phyloP scores from a whole-genome alignment of 352 stramenopile genomes.

The Phytophthora aleatoria region DNA sequence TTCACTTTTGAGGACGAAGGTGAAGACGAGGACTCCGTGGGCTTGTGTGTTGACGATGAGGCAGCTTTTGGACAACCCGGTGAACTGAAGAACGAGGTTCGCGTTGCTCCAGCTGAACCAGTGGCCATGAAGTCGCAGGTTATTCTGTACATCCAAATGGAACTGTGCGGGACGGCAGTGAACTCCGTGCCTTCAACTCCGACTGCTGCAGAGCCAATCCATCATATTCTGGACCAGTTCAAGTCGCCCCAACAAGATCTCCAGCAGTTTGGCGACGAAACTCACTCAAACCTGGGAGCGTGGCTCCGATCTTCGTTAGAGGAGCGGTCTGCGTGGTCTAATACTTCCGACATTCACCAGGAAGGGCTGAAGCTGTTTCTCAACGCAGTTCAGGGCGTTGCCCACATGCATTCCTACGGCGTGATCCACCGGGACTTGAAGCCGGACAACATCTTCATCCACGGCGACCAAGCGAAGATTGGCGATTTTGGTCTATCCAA shows the following conservation, averaged over 20 bases:
- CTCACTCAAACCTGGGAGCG: conserved; percentile 62
- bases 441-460: conserved; percentile 79
- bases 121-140: conserved; percentile 45
- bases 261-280: conserved; percentile 37
- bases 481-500: conserved; percentile 76
- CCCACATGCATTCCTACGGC: conserved; percentile 75
- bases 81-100: conserved; percentile 30
- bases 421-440: conserved; percentile 82
- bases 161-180: conserved; percentile 51
- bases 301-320: conserved; percentile 77
- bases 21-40: conserved; percentile 46
- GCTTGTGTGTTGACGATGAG: conserved; percentile 35
- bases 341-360: conserved; percentile 50
- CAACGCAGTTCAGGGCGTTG: conserved; percentile 66
- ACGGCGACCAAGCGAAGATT: conserved; percentile 65
- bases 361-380: conserved; percentile 71
- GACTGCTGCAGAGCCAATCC: conserved; percentile 37
- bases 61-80: conserved; percentile 24
- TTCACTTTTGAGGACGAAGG: conserved; percentile 64
- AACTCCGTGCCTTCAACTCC: conserved; percentile 26
- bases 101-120: conserved; percentile 11
- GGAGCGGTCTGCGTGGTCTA: conserved; percentile 42
- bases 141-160: conserved; percentile 84
- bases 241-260: conserved; percentile 33
- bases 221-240: conserved; percentile 51